Conservation (phyloP, 2,329 filamentous ascomycete genomes). For the Teratosphaeria nubilosa region DNA sequence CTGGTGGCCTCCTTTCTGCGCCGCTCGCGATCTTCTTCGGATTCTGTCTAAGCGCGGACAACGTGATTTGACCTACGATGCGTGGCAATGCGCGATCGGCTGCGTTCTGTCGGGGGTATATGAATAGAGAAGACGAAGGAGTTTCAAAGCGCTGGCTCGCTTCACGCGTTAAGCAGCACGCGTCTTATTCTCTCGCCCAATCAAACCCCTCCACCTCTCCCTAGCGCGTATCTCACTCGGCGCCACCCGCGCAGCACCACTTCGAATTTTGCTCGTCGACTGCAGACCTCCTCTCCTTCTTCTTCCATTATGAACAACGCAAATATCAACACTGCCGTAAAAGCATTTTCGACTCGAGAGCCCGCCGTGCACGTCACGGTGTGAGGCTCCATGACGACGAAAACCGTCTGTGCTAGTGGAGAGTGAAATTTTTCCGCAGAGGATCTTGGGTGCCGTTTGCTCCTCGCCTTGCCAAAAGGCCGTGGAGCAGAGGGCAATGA, state of each 20-base stretch:
- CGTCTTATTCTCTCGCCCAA: not conserved
- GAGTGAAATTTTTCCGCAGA: conserved; percentile 19
- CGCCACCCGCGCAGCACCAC: not conserved
- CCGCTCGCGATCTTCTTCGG: not conserved
- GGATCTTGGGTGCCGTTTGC: conserved; percentile 30
- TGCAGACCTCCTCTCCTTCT: not conserved
- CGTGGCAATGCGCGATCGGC: not conserved
- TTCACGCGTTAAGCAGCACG: not conserved
- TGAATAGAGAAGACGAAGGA: not conserved
- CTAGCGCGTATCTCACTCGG: not conserved
- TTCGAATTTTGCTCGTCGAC: not conserved
- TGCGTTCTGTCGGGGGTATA: no score
- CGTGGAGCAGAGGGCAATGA: conserved; percentile 30
- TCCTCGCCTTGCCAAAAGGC: conserved; percentile 14
- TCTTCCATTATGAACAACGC: conserved; percentile 21
- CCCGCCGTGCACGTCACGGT: conserved; percentile 19
- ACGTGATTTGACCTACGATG: not conserved
- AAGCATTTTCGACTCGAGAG: conserved; percentile 32
- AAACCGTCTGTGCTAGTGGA: conserved; percentile 31
- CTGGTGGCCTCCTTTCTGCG: not conserved
- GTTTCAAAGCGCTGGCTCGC: not conserved
- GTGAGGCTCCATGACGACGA: conserved; percentile 31
- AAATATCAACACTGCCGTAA: conserved; percentile 28
- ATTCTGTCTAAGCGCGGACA: not conserved
- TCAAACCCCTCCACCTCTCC: not conserved